Base-by-base conservation (phyloP, 352 stramenopile genomes). In the Plasmopara viticola region DNA sequence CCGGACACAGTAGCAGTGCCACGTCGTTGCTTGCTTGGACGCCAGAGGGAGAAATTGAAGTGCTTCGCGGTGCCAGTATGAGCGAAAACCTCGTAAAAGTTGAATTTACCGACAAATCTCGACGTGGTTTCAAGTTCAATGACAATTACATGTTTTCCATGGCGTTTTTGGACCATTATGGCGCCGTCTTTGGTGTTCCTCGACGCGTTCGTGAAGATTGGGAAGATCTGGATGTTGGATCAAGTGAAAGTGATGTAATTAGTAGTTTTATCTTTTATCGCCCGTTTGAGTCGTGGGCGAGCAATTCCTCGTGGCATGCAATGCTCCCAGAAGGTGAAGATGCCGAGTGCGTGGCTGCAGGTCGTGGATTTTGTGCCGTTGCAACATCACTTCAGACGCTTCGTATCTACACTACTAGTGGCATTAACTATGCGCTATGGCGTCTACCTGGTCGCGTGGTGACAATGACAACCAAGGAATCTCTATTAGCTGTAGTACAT, bases 131-230 rank as follows among this genome's bases (percentile, higher is more conserved):
- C 59, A 94, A 91, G 64, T 89, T 94, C 47, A 83, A 70, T 51
- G 83, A 94, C 56, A 87, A 85, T 50, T 90, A 91, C 52, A 68
- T 85, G 52, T 90, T 91, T 52, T 78, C 73, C 2, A 87, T 94
- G 70, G 83, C 76, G 1, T 72, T 66, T 44, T 56, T 94, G 25
- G 83, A 87, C 42, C 61, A 85, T 43, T 64, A 84, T 42, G 83
- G 83, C n/a, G 83, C 83, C 6, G 66, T 88, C 43, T 91, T 94
- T 51, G 83, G 59, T 12, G 74, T 84, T 4, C 78, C 83, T 0
- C 66, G 76, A 34, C 77, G 80, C 29, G 68, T 58, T 17, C 68
- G 74, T 28, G 76, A 87, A 41, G 72, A 86, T n/a, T 81, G 68
- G 72, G 74, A 90, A 9, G 70, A 75, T n/a, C 53, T 67, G n/a